Percentiles rank a stretch among this genome's conserved stretches.
Conservation (phyloP, 345 rosid genomes). For the Punica granatum region DNA sequence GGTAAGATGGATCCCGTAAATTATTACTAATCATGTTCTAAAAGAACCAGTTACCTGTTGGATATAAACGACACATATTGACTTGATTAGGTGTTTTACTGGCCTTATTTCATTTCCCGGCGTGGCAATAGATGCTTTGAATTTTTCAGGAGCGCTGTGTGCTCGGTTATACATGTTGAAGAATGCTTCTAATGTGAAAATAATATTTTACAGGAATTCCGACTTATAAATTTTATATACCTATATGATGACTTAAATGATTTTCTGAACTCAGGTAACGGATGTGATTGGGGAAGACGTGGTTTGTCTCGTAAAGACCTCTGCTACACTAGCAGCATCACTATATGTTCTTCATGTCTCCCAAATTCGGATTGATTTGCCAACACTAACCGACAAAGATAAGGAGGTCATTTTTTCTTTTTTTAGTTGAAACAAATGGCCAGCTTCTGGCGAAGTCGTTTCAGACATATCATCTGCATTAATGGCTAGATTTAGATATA, state of each 20-base stretch:
- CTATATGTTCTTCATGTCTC: conserved; percentile 65
- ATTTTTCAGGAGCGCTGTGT: neutral
- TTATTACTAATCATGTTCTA: neutral
- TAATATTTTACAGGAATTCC: no score
- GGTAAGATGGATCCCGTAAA: conserved; percentile 26
- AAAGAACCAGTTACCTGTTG: neutral
- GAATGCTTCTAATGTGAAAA: neutral
- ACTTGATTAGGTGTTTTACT: neutral
- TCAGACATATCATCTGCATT: neutral
- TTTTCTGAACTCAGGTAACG: conserved; percentile 28
- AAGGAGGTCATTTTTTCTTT: conserved; percentile 34
- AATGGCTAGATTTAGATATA: neutral
- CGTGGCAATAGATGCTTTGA: neutral
- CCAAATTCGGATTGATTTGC: conserved; percentile 53
- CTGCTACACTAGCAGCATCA: conserved; percentile 46
- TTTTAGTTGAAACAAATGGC: neutral
- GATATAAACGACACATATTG: neutral
- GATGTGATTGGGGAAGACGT: conserved; percentile 57
- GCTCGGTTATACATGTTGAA: neutral
- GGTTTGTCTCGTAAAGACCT: conserved; percentile 55
- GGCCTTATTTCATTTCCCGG: neutral
- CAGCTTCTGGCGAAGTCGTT: neutral
- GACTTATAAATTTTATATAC: neutral
- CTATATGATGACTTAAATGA: neutral
- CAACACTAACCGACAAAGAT: conserved; percentile 55